phyloP scores from a whole-genome alignment of 306 rosid species.

The Ochetophila trinervis region DNA sequence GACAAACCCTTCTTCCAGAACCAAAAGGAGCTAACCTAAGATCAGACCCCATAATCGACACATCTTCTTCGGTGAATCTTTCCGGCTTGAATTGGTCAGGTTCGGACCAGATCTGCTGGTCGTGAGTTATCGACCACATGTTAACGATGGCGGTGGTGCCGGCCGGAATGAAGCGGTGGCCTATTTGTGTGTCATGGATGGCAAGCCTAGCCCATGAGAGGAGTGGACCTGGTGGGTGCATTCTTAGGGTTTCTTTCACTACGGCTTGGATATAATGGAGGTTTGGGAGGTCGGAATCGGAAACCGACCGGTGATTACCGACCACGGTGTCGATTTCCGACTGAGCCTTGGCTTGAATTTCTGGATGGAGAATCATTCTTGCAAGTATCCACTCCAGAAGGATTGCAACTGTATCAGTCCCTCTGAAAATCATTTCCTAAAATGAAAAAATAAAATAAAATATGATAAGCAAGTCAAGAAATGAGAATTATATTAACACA shows the following conservation, averaged over 20 bases:
- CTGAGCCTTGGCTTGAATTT: slow-evolving; percentile 60
- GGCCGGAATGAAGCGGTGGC: slow-evolving; percentile 43
- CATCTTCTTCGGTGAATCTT: slow-evolving; percentile 35
- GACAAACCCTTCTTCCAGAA: slow-evolving; percentile 73
- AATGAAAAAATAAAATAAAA: background rate
- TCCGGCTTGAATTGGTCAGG: slow-evolving; percentile 53
- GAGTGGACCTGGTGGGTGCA: slow-evolving; percentile 83
- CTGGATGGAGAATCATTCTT: slow-evolving; percentile 78
- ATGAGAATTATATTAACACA: background rate
- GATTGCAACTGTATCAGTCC: slow-evolving; percentile 85
- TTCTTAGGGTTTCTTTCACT: slow-evolving; percentile 63
- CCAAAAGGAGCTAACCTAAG: slow-evolving; percentile 78
- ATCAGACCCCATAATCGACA: slow-evolving; percentile 58
- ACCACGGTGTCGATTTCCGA: slow-evolving; percentile 39
- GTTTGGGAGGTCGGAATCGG: slow-evolving; percentile 51
- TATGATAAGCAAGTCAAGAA: background rate
- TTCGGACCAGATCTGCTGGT: slow-evolving; percentile 42
- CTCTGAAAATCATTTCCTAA: slow-evolving; percentile 87
- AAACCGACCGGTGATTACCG: slow-evolving; percentile 17
- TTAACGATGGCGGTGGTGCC: slow-evolving; percentile 82
- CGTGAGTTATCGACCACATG: slow-evolving; percentile 81
- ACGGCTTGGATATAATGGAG: slow-evolving; percentile 58
- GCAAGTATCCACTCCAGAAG: slow-evolving; percentile 85
- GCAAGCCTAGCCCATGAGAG: slow-evolving; percentile 87
- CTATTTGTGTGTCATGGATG: slow-evolving; percentile 49